A percentile compares a stretch with the other conserved stretches of the same genome.
Evolutionary conservation across 164 flowering plant species (phyloP).

Genomic region (Aristolochia contorta): DNA sequence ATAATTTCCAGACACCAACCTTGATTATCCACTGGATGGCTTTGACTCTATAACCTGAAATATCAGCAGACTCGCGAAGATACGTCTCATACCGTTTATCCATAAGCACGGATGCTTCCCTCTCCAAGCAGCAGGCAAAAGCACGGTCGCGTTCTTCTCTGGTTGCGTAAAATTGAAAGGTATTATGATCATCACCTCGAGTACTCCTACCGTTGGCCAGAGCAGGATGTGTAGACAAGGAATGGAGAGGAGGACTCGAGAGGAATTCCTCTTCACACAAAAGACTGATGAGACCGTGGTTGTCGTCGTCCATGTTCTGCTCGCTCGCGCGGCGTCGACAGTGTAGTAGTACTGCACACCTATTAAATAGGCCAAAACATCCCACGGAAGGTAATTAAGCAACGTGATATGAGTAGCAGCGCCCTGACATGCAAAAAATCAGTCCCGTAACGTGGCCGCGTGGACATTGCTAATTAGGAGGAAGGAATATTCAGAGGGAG

Average conservation of each 20-base stretch:
- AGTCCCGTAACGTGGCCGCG: too few relatives aligned
- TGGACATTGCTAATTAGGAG: too few relatives aligned
- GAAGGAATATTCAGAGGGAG: too few relatives aligned
- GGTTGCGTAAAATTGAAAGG: conserved; percentile 5
- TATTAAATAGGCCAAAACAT: too few relatives aligned
- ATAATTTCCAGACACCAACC: conserved; percentile 22
- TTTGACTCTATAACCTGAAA: conserved; percentile 26
- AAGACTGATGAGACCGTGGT: conserved; percentile 9
- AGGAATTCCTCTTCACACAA: conserved; percentile 52
- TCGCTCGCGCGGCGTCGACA: not conserved
- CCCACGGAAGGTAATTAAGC: not conserved
- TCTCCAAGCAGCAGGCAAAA: conserved; percentile 21
- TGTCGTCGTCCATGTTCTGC: conserved; percentile 17
- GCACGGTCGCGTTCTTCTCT: conserved; percentile 32
- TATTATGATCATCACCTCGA: not conserved
- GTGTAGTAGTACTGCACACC: too few relatives aligned
- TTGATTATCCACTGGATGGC: conserved; percentile 44
- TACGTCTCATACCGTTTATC: conserved; percentile 20
- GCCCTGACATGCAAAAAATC: conserved; percentile 4
- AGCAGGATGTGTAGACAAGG: not conserved
- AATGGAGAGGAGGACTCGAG: conserved; percentile 13
- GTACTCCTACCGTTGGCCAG: not conserved
- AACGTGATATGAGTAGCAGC: not conserved
- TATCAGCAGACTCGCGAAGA: conserved; percentile 11
- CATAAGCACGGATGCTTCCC: conserved; percentile 37